Base-by-base conservation (phyloP, 1,139 yeast species). In the Kazachstania sp. region DNA sequence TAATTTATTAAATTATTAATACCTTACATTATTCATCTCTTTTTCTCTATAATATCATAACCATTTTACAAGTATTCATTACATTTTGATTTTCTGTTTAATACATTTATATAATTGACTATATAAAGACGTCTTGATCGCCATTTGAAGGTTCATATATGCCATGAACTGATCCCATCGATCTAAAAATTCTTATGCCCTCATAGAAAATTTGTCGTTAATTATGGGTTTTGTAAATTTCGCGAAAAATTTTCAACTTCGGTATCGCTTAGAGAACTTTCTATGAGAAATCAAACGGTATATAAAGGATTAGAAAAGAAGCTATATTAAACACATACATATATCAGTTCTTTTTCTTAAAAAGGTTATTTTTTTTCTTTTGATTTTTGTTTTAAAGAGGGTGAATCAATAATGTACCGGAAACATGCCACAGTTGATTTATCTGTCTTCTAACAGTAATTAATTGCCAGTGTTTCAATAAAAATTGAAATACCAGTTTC, bases 341-440 rank as follows among this genome's bases (percentile, higher is more conserved):
- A 15, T 15, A 15, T 15, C 18, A 32, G 4, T 6, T 15, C 9
- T 32, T 3, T 32, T 32, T n/a, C 6, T 19, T 15, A 32, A 32
- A 32, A 13, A 4, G 3, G 3, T 32, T 32, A 29, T 11, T 37
- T n/a, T n/a, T n/a, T n/a, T 38, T 38, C 28, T 43, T 45, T 19
- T 23, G 43, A 32, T 12, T 20, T 42, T 45, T n/a, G n/a, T 49
- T 53, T 56, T 52, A 46, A 57, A 51, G 46, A 56, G 53, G 52
- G 51, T 45, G 67, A 64, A 64, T 64, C 67, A 63, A 64, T 47
- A 45, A 47, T 52, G 46, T 50, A 54, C 57, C 54, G 68, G 66
- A 61, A 62, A 64, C 57, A 59, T 64, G 68, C 68, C 68, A 64
- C 68, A 64, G 66, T 64, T 61, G 57, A 63, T 63, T 57, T 49